phyloP scores from a whole-genome alignment of 108 stramenopile genomes.

The Seminavis robusta region DNA sequence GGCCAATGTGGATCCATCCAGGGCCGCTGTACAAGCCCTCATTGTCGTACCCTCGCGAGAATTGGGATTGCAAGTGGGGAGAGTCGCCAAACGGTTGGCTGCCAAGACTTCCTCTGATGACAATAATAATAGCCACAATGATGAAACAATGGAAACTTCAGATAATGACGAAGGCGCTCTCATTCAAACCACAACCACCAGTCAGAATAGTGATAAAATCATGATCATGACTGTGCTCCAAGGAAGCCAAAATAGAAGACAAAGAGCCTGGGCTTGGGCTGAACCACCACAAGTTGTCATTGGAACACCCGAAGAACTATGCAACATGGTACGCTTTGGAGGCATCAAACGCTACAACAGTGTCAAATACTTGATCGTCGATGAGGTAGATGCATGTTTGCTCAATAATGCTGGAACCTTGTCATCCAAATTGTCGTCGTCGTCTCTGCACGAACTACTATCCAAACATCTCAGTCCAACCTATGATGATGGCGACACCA shows the following conservation, averaged over 20 bases:
- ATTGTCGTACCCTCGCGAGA: constrained; percentile 94
- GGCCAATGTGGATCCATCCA: constrained; percentile 37
- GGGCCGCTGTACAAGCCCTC: constrained; percentile 62
- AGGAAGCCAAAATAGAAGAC: constrained; percentile 75
- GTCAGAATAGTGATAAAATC: constrained; percentile 33
- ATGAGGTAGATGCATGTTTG: constrained; percentile 91
- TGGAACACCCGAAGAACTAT: constrained; percentile 79
- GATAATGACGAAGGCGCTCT: too few species aligned
- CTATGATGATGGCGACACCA: constrained; percentile 37
- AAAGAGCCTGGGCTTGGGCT: constrained; percentile 93
- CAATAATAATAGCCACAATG: too few species aligned
- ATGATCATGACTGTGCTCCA: constrained; percentile 91
- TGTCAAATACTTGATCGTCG: constrained; percentile 83
- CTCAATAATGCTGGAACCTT: constrained; percentile 40
- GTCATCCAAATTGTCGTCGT: constrained; percentile 19
- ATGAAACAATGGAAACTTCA: too few species aligned
- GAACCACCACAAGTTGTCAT: constrained; percentile 89
- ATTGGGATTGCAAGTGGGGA: constrained; percentile 90
- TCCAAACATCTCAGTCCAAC: constrained; percentile 81
- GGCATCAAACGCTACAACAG: constrained; percentile 67
- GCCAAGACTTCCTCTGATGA: constrained; percentile 16
- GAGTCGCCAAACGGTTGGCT: constrained; percentile 62
- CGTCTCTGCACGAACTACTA: constrained; percentile 74
- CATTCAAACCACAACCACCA: too few species aligned
- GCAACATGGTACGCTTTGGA: constrained; percentile 68